Conservation (phyloP, 2,329 filamentous ascomycete genomes). For the Arthrobotrys sphaeroides region DNA sequence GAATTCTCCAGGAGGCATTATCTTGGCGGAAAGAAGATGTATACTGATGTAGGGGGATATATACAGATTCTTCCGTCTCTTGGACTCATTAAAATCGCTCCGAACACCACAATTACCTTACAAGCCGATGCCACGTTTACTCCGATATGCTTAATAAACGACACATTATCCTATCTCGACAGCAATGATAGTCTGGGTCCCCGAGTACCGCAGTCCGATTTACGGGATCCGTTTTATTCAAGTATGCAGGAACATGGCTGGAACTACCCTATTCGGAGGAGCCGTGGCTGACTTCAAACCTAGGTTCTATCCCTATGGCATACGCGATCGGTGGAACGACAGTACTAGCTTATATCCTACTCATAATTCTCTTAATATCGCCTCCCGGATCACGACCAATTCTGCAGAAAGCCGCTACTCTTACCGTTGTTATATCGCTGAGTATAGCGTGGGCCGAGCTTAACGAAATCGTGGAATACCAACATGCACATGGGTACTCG, state of each 20-base stretch:
- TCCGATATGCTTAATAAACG: conserved; percentile 66
- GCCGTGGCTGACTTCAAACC: not conserved
- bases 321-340: conserved; percentile 93
- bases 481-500: conserved; percentile 81
- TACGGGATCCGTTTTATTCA: conserved; percentile 88
- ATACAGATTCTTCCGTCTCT: conserved; percentile 62
- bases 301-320: conserved; percentile 81
- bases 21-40: not conserved
- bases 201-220: conserved; percentile 69
- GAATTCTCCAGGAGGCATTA: not conserved
- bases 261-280: conserved; percentile 3
- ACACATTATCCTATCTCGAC: conserved; percentile 61
- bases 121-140: conserved; percentile 70
- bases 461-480: conserved; percentile 80
- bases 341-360: conserved; percentile 87
- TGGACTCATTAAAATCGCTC: conserved; percentile 66
- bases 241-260: conserved; percentile 63
- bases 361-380: conserved; percentile 94
- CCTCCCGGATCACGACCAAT: conserved; percentile 91
- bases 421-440: conserved; percentile 81
- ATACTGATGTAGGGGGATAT: conserved; percentile 61
- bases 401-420: conserved; percentile 83
- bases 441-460: conserved; percentile 94
- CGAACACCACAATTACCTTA: conserved; percentile 69
- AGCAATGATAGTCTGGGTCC: conserved; percentile 59